Percentiles rank a stretch among this genome's conserved stretches.
These are phyloP conservation scores for Amylostereum areolatum DNA, from an alignment of 1,284 basidiomycete genomes.

Conservation along the genomic window DNA sequence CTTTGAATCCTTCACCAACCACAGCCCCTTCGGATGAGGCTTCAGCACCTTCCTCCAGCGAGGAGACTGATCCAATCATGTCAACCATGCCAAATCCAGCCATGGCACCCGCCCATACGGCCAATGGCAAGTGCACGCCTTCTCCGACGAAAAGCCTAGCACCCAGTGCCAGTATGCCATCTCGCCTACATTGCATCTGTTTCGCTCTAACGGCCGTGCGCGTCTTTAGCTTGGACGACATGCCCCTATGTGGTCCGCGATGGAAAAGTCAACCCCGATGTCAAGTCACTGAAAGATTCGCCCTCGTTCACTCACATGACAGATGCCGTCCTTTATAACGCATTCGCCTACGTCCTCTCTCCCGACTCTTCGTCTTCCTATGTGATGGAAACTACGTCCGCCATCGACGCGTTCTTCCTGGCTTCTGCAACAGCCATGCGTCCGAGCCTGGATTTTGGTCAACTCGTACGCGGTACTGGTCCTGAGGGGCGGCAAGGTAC, in stretches of 20 bases:
- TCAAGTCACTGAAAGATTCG: constrained; percentile 46
- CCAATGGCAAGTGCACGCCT: constrained; percentile 23
- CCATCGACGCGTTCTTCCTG: constrained; percentile 56
- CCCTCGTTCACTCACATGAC: constrained; percentile 48
- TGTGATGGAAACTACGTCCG: constrained; percentile 28
- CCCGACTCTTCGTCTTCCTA: constrained; percentile 26
- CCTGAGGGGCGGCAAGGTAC: constrained; percentile 37
- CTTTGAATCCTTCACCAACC: no score
- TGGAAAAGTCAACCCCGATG: constrained; percentile 67
- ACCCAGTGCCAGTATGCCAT: constrained; percentile 20
- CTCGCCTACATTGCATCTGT: background rate
- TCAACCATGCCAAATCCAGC: constrained; percentile 3
- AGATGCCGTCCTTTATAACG: constrained; percentile 55
- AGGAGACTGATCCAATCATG: no score
- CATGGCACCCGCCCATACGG: constrained; percentile 18
- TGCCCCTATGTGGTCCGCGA: constrained; percentile 56
- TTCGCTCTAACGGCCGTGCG: background rate
- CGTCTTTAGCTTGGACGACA: constrained; percentile 47
- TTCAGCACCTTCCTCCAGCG: constrained; percentile 15
- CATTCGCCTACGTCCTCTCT: constrained; percentile 46
- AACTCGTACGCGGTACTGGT: constrained; percentile 55
- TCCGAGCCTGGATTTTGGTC: constrained; percentile 58
- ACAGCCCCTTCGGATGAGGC: no score
- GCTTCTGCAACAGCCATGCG: constrained; percentile 52
- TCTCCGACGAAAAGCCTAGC: constrained; percentile 31